phyloP scores from a whole-genome alignment of 202 grass and related monocot species.

The Schoenoplectus tabernaemontani region DNA sequence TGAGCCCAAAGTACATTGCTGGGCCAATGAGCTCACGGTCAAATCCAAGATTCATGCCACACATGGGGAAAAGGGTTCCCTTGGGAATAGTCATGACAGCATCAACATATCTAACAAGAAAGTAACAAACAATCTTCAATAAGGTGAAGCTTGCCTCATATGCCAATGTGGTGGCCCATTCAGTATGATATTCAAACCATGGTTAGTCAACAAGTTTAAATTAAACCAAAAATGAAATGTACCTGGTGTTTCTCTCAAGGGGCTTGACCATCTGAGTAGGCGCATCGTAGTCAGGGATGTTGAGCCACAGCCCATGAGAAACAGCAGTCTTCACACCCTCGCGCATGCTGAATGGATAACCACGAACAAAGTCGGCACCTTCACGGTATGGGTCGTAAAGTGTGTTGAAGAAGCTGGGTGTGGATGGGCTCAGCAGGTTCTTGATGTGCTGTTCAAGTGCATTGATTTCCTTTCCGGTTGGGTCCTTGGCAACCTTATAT shows the following conservation, averaged over 20 bases:
- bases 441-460: slow-evolving; percentile 85
- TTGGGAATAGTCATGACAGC: slow-evolving; percentile 87
- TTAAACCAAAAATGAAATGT: neutral
- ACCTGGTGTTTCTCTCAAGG: slow-evolving; percentile 76
- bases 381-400: slow-evolving; percentile 72
- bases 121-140: neutral
- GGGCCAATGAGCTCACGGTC: slow-evolving; percentile 71
- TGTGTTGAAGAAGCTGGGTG: slow-evolving; percentile 85
- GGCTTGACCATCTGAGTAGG: slow-evolving; percentile 84
- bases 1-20: slow-evolving; percentile 97
- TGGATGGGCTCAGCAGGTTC: slow-evolving; percentile 64
- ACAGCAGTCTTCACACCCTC: slow-evolving; percentile 61
- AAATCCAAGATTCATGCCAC: slow-evolving; percentile 84
- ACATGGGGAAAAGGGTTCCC: slow-evolving; percentile 93
- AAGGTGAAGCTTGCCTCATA: neutral
- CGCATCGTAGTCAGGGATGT: slow-evolving; percentile 90
- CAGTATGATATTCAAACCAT: neutral
- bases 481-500: slow-evolving; percentile 73
- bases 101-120: slow-evolving; percentile 59
- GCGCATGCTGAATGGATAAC: slow-evolving; percentile 79
- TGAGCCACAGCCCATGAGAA: slow-evolving; percentile 79
- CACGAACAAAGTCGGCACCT: slow-evolving; percentile 78
- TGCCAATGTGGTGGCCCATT: too few relatives aligned
- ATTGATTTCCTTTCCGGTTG: slow-evolving; percentile 69
- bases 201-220: neutral